Evolutionary conservation across 2,329 filamentous ascomycete species (phyloP).

Genomic region (Pseudocercospora fijiensis): DNA sequence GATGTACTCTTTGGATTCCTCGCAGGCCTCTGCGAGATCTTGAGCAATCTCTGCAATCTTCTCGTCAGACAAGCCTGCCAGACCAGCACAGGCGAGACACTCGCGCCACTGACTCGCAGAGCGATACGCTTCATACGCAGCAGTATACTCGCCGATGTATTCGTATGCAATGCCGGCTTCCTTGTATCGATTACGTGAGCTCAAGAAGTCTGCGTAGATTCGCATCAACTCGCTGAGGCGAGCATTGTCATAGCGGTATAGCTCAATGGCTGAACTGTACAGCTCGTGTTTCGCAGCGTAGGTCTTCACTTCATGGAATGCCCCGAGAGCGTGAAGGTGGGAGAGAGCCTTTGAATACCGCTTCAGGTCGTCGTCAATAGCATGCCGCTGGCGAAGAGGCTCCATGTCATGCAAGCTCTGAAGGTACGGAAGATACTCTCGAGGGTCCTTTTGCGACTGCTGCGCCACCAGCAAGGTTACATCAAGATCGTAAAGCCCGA

Average conservation of each 20-base stretch:
- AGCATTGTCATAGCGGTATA: constrained; percentile 78
- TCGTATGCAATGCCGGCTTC: constrained; percentile 90
- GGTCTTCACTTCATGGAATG: constrained; percentile 72
- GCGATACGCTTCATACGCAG: constrained; percentile 80
- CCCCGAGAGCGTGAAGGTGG: constrained; percentile 71
- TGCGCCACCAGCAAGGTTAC: constrained; percentile 88
- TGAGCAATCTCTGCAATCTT: constrained; percentile 68
- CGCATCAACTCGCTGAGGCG: constrained; percentile 68
- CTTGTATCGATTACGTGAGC: constrained; percentile 70
- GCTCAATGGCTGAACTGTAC: constrained; percentile 71
- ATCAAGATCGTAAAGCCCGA: constrained; percentile 89
- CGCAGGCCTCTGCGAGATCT: constrained; percentile 72
- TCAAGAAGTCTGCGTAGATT: constrained; percentile 77
- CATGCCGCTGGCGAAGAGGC: constrained; percentile 69
- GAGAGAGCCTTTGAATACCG: constrained; percentile 73
- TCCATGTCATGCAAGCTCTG: constrained; percentile 78
- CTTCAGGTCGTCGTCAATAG: constrained; percentile 84
- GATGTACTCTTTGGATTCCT: constrained; percentile 80
- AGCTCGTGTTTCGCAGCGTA: constrained; percentile 80
- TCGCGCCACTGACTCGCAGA: constrained; percentile 88
- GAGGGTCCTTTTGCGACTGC: constrained; percentile 90
- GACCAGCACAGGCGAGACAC: constrained; percentile 74
- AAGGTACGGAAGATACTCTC: constrained; percentile 93
- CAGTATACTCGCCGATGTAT: constrained; percentile 69
- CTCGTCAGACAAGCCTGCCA: constrained; percentile 60